phyloP scores from a whole-genome alignment of 805 yeast species.

The Saccharomyces cerevisiae region DNA sequence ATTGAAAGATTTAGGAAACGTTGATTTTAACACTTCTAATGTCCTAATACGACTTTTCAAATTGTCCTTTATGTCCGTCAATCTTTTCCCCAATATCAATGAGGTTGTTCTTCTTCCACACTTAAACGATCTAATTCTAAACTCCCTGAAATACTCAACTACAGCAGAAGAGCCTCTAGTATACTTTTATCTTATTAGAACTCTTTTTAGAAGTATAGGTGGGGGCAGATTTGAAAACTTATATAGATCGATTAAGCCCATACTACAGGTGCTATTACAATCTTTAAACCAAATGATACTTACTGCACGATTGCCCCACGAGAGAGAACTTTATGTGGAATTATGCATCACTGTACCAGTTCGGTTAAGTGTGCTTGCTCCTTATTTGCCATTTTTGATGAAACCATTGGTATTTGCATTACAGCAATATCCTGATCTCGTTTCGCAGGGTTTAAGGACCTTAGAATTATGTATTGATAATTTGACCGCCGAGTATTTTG shows the following conservation, averaged over 20 bases:
- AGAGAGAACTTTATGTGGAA: conserved; percentile 90
- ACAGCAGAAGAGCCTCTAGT: conserved; percentile 85
- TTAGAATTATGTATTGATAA: conserved; percentile 94
- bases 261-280: conserved; percentile 77
- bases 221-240: conserved; percentile 93
- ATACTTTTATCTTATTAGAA: conserved; percentile 79
- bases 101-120: conserved; percentile 87
- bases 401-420: conserved; percentile 86
- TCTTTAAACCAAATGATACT: conserved; percentile 75
- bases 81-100: conserved; percentile 77
- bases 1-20: conserved; percentile 70
- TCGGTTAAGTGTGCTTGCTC: conserved; percentile 83
- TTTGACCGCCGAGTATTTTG: conserved; percentile 90
- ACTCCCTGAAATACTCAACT: conserved; percentile 70
- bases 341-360: conserved; percentile 94
- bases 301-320: conserved; percentile 80
- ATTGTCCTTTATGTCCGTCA: conserved; percentile 91
- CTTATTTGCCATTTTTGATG: conserved; percentile 81
- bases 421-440: conserved; percentile 83
- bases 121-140: conserved; percentile 70
- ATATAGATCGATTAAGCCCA: conserved; percentile 87
- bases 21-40: conserved; percentile 67
- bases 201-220: conserved; percentile 87
- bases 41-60: conserved; percentile 81
- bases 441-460: conserved; percentile 89